A percentile compares a stretch with the other conserved stretches of the same genome.
Conservation (phyloP, 2,329 filamentous ascomycete species). For the Raffaelea arxii region DNA sequence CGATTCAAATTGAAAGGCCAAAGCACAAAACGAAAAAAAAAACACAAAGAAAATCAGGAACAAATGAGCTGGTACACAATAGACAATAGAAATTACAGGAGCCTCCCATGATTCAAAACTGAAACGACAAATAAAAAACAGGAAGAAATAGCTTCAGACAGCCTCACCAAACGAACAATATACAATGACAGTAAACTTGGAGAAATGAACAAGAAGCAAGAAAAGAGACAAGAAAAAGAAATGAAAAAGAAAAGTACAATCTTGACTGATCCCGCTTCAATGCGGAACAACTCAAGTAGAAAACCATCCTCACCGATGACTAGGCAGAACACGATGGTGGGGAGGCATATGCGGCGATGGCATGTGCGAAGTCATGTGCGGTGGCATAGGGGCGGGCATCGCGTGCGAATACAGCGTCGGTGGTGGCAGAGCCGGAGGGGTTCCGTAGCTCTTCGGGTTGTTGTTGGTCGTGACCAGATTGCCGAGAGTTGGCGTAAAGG, state of each 20-base stretch:
- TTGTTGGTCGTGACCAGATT: slow-evolving; percentile 1
- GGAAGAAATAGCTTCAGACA: not conserved
- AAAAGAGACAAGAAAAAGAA: not conserved
- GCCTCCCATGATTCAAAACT: no score
- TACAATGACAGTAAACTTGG: not conserved
- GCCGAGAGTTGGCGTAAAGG: not conserved
- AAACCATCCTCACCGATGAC: not conserved
- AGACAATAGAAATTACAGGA: no score
- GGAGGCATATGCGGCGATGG: not conserved
- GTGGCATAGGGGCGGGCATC: not conserved
- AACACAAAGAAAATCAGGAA: not conserved
- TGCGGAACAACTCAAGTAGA: not conserved
- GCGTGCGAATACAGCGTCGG: not conserved
- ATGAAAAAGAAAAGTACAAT: not conserved
- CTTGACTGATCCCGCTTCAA: not conserved
- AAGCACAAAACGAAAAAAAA: not conserved
- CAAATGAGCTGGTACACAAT: no score
- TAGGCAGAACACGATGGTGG: not conserved
- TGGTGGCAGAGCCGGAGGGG: slow-evolving; percentile 1
- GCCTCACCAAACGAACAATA: not conserved
- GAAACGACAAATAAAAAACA: not conserved
- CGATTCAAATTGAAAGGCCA: no score
- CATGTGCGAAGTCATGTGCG: not conserved
- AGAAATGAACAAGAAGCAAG: not conserved
- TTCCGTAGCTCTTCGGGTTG: not conserved